These are phyloP conservation scores for Zygotorulaspora sp. DNA, from an alignment of 805 yeast species.

Conservation along the genomic window DNA sequence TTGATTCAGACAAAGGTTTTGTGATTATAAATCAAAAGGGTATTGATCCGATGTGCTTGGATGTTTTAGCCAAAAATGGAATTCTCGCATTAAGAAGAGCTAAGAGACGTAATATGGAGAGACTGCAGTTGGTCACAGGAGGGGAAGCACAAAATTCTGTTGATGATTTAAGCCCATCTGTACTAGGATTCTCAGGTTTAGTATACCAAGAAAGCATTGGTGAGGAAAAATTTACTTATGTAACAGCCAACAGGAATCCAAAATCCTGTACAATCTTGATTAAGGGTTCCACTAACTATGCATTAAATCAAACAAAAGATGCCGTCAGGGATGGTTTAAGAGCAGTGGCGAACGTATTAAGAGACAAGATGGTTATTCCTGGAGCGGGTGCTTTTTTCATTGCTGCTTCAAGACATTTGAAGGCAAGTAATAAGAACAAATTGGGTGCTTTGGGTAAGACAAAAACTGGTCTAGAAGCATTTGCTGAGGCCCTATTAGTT, in stretches of 20 bases:
- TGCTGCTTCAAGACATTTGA: slow-evolving; percentile 68
- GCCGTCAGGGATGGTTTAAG: slow-evolving; percentile 97
- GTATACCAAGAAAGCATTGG: slow-evolving; percentile 93
- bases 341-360: slow-evolving; percentile 86
- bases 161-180: slow-evolving; percentile 76
- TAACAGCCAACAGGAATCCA: slow-evolving; percentile 85
- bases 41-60: slow-evolving; percentile 96
- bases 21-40: slow-evolving; percentile 98
- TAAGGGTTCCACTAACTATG: slow-evolving; percentile 88
- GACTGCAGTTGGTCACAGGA: slow-evolving; percentile 91
- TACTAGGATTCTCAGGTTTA: slow-evolving; percentile 83
- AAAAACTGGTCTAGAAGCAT: slow-evolving; percentile 88
- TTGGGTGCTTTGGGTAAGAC: slow-evolving; percentile 73
- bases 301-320: slow-evolving; percentile 87
- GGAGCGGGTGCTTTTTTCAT: slow-evolving; percentile 97
- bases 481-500: slow-evolving; percentile 84
- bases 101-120: slow-evolving; percentile 98
- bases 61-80: slow-evolving; percentile 85
- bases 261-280: slow-evolving; percentile 87
- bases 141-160: slow-evolving; percentile 98
- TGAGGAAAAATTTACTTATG: slow-evolving; percentile 95
- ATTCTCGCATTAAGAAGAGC: slow-evolving; percentile 96
- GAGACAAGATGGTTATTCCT: slow-evolving; percentile 81
- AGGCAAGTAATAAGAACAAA: slow-evolving; percentile 45
- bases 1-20: slow-evolving; percentile 68